Evolutionary conservation across 2,329 filamentous ascomycete species (phyloP).

Genomic region (Colletotrichum trifolii): DNA sequence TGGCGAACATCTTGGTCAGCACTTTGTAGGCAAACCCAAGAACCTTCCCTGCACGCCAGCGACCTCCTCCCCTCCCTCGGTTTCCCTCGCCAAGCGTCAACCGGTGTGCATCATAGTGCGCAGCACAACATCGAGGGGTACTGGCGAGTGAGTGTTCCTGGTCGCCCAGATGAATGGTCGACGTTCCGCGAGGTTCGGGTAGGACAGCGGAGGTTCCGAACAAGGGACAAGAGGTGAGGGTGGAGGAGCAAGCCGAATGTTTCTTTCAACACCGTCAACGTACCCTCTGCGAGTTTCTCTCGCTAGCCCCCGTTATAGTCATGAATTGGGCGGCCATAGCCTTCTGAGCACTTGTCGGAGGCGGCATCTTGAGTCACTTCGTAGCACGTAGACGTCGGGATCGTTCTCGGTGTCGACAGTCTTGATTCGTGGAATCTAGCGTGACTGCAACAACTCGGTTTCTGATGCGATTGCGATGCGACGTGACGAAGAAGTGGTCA

Average conservation of each 20-base stretch:
- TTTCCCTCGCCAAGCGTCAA: too few species aligned
- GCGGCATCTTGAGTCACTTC: constrained; percentile 47
- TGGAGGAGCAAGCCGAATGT: neutral
- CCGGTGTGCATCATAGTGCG: neutral
- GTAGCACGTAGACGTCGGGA: constrained; percentile 1
- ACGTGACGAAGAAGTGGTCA: too few species aligned
- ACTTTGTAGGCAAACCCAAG: constrained; percentile 7
- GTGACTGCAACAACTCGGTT: constrained; percentile 24
- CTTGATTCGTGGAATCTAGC: constrained; percentile 5
- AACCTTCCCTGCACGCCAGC: too few species aligned
- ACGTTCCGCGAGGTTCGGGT: constrained; percentile 1
- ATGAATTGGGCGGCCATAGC: constrained; percentile 55
- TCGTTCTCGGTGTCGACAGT: neutral
- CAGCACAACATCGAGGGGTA: constrained; percentile 17
- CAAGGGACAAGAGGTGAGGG: constrained; percentile 4
- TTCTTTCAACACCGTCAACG: constrained; percentile 40
- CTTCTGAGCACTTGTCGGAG: constrained; percentile 53
- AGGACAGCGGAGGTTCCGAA: constrained; percentile 6
- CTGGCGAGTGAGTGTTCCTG: constrained; percentile 21
- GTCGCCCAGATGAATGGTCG: constrained; percentile 5
- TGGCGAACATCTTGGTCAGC: constrained; percentile 29
- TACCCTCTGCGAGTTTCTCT: constrained; percentile 58
- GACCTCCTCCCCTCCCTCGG: too few species aligned
- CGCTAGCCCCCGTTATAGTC: constrained; percentile 54
- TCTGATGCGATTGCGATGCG: too few species aligned